Evolutionary conservation across 164 flowering plant species (phyloP).

Genomic region (Saururus chinensis): DNA sequence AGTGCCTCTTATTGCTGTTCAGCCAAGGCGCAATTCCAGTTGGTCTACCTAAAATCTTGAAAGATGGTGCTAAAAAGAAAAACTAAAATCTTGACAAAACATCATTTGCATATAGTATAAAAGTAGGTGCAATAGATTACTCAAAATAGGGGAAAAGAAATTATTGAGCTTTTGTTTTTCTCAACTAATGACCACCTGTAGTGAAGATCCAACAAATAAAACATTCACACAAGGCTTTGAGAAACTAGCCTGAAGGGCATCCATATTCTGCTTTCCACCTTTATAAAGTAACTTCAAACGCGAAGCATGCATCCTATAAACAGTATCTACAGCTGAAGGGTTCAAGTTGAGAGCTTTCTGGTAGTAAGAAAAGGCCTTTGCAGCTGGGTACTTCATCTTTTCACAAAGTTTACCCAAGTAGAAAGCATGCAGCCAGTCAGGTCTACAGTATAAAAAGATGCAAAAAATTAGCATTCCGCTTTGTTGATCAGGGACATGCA

Average conservation of each 20-base stretch:
- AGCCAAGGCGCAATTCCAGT: too few species aligned
- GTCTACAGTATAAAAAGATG: conserved; percentile 32
- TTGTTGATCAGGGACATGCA: neutral
- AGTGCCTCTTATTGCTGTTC: neutral
- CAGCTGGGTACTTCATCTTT: conserved; percentile 65
- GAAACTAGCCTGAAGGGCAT: conserved; percentile 50
- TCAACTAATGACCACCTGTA: too few species aligned
- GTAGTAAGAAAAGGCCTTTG: conserved; percentile 63
- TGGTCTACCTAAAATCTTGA: too few species aligned
- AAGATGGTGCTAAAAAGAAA: too few species aligned
- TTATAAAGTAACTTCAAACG: conserved; percentile 72
- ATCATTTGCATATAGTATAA: too few species aligned
- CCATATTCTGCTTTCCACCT: conserved; percentile 49
- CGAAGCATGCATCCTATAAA: conserved; percentile 97
- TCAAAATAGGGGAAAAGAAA: too few species aligned
- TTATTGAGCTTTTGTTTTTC: too few species aligned
- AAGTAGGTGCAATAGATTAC: too few species aligned
- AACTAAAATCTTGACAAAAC: too few species aligned
- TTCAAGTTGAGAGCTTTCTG: conserved; percentile 69
- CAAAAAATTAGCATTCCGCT: neutral
- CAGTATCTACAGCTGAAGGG: conserved; percentile 89
- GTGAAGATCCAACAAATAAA: too few species aligned
- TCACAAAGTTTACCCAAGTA: conserved; percentile 89
- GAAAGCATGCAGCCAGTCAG: conserved; percentile 92
- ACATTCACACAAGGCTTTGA: neutral